Evolutionary conservation across 495 filamentous ascomycete genomes (phyloP).

Genomic region (Podospora conica): DNA sequence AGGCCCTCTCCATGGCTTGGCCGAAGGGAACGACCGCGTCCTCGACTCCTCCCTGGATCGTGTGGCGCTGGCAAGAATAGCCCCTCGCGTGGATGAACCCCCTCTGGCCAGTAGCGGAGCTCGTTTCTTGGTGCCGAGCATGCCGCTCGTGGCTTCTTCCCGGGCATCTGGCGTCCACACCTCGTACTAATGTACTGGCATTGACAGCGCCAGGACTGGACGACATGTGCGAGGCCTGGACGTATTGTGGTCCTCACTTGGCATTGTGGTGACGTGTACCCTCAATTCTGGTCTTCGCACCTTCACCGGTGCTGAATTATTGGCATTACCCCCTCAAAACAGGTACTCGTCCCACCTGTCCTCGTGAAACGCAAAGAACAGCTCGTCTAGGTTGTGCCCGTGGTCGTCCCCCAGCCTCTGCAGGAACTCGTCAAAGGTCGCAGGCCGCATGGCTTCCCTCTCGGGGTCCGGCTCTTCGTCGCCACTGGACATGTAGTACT

Average conservation of each 20-base stretch:
- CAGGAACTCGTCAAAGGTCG: constrained; percentile 28
- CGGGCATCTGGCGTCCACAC: neutral
- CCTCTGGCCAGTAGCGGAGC: neutral
- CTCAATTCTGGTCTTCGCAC: neutral
- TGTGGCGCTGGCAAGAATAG: neutral
- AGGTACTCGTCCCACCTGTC: constrained; percentile 34
- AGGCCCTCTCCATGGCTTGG: neutral
- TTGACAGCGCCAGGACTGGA: neutral
- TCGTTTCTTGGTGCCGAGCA: neutral
- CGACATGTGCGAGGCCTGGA: neutral
- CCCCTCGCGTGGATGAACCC: neutral
- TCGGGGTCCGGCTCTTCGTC: constrained; percentile 31
- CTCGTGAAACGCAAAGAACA: constrained; percentile 31
- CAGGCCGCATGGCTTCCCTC: constrained; percentile 25
- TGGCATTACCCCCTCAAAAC: constrained; percentile 15
- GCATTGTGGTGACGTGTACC: neutral
- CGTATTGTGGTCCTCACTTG: neutral
- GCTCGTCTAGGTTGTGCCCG: constrained; percentile 27
- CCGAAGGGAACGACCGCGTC: neutral
- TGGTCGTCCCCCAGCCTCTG: constrained; percentile 28
- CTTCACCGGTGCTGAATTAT: neutral
- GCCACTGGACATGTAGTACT: constrained; percentile 29
- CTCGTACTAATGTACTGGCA: neutral
- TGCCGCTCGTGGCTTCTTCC: neutral
- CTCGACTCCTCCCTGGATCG: neutral